Evolutionary conservation across 2,329 filamentous ascomycete species (phyloP).

Genomic region (Aureobasidium melanogenum): DNA sequence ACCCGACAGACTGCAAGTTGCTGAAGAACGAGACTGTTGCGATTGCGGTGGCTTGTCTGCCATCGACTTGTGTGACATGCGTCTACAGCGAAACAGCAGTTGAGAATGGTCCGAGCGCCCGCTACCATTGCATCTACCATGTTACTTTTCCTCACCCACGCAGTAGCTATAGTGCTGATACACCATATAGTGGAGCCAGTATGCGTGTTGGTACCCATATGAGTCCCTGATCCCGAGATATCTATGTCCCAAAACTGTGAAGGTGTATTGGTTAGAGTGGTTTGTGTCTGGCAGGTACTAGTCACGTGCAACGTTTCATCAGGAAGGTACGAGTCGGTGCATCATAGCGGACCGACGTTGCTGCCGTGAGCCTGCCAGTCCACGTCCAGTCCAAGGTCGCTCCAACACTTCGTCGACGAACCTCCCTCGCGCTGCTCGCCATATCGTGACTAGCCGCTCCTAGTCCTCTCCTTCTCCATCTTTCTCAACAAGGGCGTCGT

Average conservation of each 20-base stretch:
- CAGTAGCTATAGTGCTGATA: not conserved
- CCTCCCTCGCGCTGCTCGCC: not conserved
- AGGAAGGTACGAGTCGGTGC: not conserved
- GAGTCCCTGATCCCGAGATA: too few relatives aligned
- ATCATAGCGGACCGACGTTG: not conserved
- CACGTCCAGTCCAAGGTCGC: not conserved
- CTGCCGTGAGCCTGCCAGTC: not conserved
- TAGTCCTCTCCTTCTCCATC: not conserved
- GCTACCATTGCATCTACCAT: not conserved
- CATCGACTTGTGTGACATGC: too few relatives aligned
- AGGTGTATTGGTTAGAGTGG: not conserved
- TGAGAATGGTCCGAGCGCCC: too few relatives aligned
- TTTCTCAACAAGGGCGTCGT: not conserved
- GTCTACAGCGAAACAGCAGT: too few relatives aligned
- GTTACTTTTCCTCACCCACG: not conserved
- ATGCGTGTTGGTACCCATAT: not conserved
- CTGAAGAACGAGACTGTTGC: not conserved
- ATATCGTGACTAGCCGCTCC: not conserved
- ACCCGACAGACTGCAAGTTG: not conserved
- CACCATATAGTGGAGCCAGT: not conserved
- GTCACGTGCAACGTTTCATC: conserved; percentile 1
- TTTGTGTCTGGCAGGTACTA: not conserved
- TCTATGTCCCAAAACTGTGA: not conserved
- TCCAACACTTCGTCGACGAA: not conserved
- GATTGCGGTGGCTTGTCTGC: not conserved